A percentile compares a stretch with the other conserved stretches of the same genome.
Conservation (phyloP, 352 stramenopile genomes). For the Blastocystis sp. region DNA sequence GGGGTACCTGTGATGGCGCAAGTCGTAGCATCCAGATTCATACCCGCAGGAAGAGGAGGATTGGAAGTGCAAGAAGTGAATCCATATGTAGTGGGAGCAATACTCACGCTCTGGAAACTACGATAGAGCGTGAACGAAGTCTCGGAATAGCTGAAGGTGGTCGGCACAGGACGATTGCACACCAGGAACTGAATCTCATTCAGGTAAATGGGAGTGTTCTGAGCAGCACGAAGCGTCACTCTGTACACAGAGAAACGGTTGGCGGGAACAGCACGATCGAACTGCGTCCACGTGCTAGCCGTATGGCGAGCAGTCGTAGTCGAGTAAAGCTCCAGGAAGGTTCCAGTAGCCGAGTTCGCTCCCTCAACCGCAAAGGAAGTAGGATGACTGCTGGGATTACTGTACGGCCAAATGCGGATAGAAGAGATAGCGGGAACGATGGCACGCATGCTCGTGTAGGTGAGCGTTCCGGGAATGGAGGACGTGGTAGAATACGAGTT, state of each 20-base stretch:
- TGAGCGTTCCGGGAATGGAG: not conserved
- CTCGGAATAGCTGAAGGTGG: not conserved
- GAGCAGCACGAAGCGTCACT: too few relatives aligned
- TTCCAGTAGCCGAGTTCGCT: not conserved
- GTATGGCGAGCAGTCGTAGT: not conserved
- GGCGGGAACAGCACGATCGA: not conserved
- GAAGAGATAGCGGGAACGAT: not conserved
- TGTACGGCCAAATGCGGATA: not conserved
- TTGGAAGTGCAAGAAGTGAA: not conserved
- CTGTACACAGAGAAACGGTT: too few relatives aligned
- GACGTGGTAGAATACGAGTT: not conserved
- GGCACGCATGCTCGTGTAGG: not conserved
- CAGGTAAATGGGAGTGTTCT: not conserved
- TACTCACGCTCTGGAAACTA: not conserved
- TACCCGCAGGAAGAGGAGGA: not conserved
- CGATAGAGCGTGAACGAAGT: not conserved
- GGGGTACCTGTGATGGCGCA: conserved; percentile 1
- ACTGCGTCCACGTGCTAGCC: not conserved
- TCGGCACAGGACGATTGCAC: not conserved
- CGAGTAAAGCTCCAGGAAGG: not conserved
- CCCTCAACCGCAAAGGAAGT: not conserved
- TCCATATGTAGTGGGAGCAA: not conserved
- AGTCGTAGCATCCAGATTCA: not conserved
- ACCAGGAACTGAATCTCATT: conserved; percentile 24
- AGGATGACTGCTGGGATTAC: not conserved